Conservation (phyloP, 331 rosid species). For the Saraca asoca region DNA sequence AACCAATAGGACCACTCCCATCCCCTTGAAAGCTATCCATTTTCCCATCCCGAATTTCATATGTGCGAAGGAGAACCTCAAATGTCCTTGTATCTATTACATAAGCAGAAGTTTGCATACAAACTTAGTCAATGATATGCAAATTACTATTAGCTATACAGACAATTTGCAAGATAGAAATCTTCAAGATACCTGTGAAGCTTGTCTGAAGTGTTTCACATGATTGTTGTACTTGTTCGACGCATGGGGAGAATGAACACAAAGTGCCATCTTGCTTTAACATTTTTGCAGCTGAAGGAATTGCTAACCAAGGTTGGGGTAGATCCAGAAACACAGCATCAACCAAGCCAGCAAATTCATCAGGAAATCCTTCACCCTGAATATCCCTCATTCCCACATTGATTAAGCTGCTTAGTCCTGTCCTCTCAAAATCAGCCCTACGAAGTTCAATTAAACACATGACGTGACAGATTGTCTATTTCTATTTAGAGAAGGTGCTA, state of each 20-base stretch:
- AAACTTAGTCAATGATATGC: conserved; percentile 12
- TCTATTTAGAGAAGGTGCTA: too few relatives aligned
- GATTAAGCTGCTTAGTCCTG: conserved; percentile 63
- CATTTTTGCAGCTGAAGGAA: conserved; percentile 74
- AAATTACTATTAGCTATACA: neutral
- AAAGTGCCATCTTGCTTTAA: conserved; percentile 64
- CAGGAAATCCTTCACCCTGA: conserved; percentile 87
- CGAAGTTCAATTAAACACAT: conserved; percentile 18
- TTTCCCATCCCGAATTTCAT: conserved; percentile 66
- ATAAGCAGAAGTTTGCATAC: conserved; percentile 2
- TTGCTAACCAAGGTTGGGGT: conserved; percentile 84
- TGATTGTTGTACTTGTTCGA: conserved; percentile 76
- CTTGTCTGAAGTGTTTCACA: conserved; percentile 58
- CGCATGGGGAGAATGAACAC: conserved; percentile 86
- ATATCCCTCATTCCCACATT: conserved; percentile 74
- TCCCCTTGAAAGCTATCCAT: conserved; percentile 38
- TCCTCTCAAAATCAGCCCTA: conserved; percentile 86
- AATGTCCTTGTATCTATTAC: conserved; percentile 75
- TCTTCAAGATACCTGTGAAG: conserved; percentile 53
- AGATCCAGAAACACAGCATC: conserved; percentile 75
- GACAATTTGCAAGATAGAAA: neutral
- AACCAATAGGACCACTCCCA: conserved; percentile 38
- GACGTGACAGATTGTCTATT: conserved; percentile 6
- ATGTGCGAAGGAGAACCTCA: conserved; percentile 69
- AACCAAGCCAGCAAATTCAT: conserved; percentile 53